Evolutionary conservation across 352 stramenopile genomes (phyloP), one percentile per base, ranked within the genome.

Genomic region (Pseudoperonospora humuli): DNA sequence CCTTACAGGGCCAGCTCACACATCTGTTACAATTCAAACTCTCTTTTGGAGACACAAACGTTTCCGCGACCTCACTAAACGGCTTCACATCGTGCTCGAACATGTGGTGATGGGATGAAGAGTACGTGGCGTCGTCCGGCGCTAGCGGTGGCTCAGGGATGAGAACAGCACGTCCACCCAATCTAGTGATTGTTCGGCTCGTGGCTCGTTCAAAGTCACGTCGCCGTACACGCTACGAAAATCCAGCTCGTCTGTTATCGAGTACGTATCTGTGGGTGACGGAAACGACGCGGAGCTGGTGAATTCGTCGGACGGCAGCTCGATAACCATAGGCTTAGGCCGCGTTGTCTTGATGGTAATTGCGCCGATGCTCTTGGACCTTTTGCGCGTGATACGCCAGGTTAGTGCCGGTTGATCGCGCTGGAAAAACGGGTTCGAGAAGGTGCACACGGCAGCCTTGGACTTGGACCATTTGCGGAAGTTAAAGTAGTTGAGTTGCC

Each of bases 401-500:
- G 63, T 75, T 17, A 84, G 54, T 10, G 74, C 67, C 5, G 75
- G 72, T 21, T 81, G 44, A 50, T 84, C 72, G 13, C 75, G 67
- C 43, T 68, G 50, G 43, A 86, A 86, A 49, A 71, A 80, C 18
- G 59, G 50, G 56, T 87, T 90, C 17, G 63, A 82, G 53, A 87
- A 91, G 9, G 78, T 87, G 69, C 75, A 91, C 7, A 85, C 69
- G 15, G 70, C 60, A n/a, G 67, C 67, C 37, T 60, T 58, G 10
- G 67, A 81, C 54, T 85, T 85, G 57, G 73, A 83, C 73, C 73
- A 85, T 51, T 88, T 87, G 55, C 75, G 67, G 61, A 96, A 96
- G 43, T 73, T 73, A 50, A 96, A 96, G 54, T 96, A 96, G 62
- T 93, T 95, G 45, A 96, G 69, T 53, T 96, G 84, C 6, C 86